Evolutionary conservation across 2,329 filamentous ascomycete species (phyloP).

Genomic region (Beauveria asiatica): DNA sequence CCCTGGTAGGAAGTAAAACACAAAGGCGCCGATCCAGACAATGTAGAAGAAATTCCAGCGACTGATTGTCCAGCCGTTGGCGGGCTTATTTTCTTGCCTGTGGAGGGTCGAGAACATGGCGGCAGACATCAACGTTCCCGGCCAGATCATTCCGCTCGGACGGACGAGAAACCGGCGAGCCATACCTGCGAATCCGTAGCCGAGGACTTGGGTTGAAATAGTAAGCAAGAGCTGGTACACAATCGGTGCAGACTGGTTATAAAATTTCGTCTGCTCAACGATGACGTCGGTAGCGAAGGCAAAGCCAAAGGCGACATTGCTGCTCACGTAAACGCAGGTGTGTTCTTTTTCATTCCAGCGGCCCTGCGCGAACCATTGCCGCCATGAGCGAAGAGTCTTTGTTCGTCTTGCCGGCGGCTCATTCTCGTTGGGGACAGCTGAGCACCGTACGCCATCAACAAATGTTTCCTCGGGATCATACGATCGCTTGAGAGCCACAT

Average conservation of each 20-base stretch:
- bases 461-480: constrained; percentile 42
- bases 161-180: constrained; percentile 74
- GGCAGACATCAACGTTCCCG: constrained; percentile 77
- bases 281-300: constrained; percentile 86
- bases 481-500: constrained; percentile 58
- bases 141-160: constrained; percentile 87
- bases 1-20: constrained; percentile 80
- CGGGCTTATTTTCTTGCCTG: constrained; percentile 72
- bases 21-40: constrained; percentile 61
- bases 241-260: constrained; percentile 70
- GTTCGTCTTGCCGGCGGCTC: constrained; percentile 13
- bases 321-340: constrained; percentile 81
- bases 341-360: constrained; percentile 85
- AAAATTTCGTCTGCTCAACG: constrained; percentile 83
- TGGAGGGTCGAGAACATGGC: constrained; percentile 85
- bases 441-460: constrained; percentile 36
- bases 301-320: constrained; percentile 83
- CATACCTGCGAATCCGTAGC: constrained; percentile 78
- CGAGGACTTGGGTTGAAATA: constrained; percentile 77
- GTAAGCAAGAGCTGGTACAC: constrained; percentile 75
- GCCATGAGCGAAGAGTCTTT: constrained; percentile 35
- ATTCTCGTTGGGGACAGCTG: constrained; percentile 15
- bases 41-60: constrained; percentile 77
- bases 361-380: constrained; percentile 71
- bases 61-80: constrained; percentile 74